Evolutionary conservation across 495 filamentous ascomycete species (phyloP).

Genomic region (Hypoxylon subgilvum): DNA sequence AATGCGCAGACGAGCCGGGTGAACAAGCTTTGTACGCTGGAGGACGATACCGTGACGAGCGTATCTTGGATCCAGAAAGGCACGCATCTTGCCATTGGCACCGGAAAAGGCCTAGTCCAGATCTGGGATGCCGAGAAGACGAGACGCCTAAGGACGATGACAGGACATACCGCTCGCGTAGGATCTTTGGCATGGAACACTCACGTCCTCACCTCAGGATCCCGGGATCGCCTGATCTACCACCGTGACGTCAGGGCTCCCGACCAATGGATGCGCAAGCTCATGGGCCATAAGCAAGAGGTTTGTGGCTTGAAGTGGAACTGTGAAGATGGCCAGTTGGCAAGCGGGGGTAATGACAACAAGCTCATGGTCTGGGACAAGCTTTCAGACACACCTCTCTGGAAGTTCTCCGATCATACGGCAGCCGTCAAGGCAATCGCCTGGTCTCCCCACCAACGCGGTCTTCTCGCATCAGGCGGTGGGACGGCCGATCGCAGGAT

Average conservation of each 20-base stretch:
- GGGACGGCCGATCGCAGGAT: conserved; percentile 95
- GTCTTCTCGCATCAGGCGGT: conserved; percentile 91
- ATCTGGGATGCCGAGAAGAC: conserved; percentile 95
- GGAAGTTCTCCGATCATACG: conserved; percentile 89
- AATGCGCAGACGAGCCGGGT: conserved; percentile 85
- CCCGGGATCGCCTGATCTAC: conserved; percentile 88
- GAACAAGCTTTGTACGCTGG: conserved; percentile 89
- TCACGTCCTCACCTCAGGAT: conserved; percentile 94
- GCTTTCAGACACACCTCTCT: conserved; percentile 80
- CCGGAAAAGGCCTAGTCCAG: conserved; percentile 88
- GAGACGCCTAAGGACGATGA: conserved; percentile 90
- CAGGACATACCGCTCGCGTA: conserved; percentile 88
- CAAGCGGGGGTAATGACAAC: conserved; percentile 98
- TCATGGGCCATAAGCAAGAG: conserved; percentile 97
- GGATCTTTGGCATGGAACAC: conserved; percentile 96
- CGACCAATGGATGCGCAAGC: conserved; percentile 81
- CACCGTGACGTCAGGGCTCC: conserved; percentile 96
- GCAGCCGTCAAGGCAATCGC: conserved; percentile 97
- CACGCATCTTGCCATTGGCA: conserved; percentile 93
- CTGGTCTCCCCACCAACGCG: conserved; percentile 96
- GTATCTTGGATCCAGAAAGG: conserved; percentile 98
- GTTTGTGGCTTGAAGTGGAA: conserved; percentile 99
- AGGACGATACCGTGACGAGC: conserved; percentile 92
- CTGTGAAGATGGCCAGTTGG: conserved; percentile 88
- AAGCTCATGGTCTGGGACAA: conserved; percentile 99